Conservation (phyloP, 176 grass and related monocot genomes). For the Alloteropsis semialata region DNA sequence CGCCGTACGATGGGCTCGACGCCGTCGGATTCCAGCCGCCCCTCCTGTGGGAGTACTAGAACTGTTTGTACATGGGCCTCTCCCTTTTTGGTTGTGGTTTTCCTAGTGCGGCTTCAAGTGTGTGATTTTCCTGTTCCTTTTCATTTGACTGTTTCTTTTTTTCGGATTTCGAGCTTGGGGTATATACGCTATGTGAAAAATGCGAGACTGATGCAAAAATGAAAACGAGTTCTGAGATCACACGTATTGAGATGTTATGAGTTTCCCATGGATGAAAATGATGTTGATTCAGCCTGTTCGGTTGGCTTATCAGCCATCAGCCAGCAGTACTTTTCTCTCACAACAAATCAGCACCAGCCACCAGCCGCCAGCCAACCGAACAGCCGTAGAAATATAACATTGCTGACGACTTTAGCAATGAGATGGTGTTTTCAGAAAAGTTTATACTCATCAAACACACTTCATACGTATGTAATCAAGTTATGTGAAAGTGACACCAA, state of each 20-base stretch:
- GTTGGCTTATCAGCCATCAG: too few relatives aligned
- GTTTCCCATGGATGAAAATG: not conserved
- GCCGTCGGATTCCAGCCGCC: conserved; percentile 37
- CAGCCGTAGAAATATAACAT: not conserved
- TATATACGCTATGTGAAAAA: not conserved
- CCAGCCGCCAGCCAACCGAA: too few relatives aligned
- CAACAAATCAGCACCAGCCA: too few relatives aligned
- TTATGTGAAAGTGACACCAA: not conserved
- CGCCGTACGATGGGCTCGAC: conserved; percentile 29
- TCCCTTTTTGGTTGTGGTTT: not conserved
- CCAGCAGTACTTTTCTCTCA: too few relatives aligned
- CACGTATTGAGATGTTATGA: not conserved
- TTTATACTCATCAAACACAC: not conserved
- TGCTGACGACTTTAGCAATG: not conserved
- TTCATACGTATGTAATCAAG: not conserved
- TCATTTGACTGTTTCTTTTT: not conserved
- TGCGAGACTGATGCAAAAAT: not conserved
- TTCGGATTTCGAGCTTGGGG: not conserved
- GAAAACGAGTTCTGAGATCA: not conserved
- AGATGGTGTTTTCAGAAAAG: not conserved
- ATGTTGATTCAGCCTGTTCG: too few relatives aligned
- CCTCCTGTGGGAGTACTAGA: conserved; percentile 41
- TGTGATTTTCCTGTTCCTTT: not conserved
- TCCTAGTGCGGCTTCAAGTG: not conserved
- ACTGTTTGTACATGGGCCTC: not conserved